Base-by-base conservation (phyloP, 345 rosid species). In the Salix koriyanagi region DNA sequence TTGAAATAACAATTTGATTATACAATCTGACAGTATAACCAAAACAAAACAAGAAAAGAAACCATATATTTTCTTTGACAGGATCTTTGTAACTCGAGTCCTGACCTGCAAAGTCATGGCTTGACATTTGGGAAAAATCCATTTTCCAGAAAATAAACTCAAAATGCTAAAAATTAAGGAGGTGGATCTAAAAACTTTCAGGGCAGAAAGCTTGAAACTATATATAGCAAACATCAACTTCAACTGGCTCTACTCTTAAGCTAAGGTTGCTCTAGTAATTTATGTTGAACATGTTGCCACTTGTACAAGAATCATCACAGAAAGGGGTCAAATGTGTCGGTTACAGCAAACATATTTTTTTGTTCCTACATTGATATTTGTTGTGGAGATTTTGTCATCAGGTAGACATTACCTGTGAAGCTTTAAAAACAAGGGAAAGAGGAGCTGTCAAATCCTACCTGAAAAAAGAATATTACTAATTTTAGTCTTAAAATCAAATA, bases 361-460 rank as follows among this genome's bases (percentile, higher is more conserved):
- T 44, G 16, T 50, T 19, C 36, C 48, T 19, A 52, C 21, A 1
- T n/a, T 15, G 72, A 23, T 69, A 36, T 37, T 48, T 44, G 42
- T 32, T 74, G 61, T 65, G 37, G 77, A 50, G 44, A 52, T 12
- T 44, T 14, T 44, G 21, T 25, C 25, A 30, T 72, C 52, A n/a
- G 52, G 41, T 54, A 50, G 58, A 44, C 50, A 44, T 44, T 44
- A 23, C 1, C 26, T n/a, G 30, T 68, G 70, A 76, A 78, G 70
- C 79, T 79, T 75, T n/a, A 65, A 54, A 62, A 61, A 56, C 8
- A 75, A 77, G 80, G 65, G 12, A 44, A 34, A 70, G 79, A 65
- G 67, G 19, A 26, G 48, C 58, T 8, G 81, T 67, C 83, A 70
- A 70, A 44, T 73, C 77, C 61, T 26, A 80, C 46, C 77, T 19